A percentile compares a stretch with the other conserved stretches of the same genome.
These are phyloP conservation scores for Botrytis deweyae DNA, from an alignment of 2,329 filamentous ascomycete species.

Conservation along the genomic window DNA sequence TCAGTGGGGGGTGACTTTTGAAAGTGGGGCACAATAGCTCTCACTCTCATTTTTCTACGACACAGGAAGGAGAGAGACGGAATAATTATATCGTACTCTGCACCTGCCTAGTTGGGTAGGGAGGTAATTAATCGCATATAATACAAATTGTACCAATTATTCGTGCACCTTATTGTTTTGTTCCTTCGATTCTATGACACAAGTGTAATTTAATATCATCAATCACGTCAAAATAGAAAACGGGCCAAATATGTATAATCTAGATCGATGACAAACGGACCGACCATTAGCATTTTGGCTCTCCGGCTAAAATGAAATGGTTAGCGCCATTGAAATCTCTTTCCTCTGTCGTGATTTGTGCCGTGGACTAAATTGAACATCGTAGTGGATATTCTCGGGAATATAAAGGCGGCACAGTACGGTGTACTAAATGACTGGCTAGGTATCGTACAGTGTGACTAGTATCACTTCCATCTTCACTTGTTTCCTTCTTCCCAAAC, in stretches of 20 bases:
- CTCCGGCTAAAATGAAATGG: conserved; percentile 2
- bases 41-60: neutral
- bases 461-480: neutral
- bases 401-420: neutral
- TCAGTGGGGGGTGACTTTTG: neutral
- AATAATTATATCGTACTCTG: neutral
- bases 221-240: neutral
- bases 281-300: neutral
- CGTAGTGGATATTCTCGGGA: conserved; percentile 8
- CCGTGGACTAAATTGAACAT: neutral
- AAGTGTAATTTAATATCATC: neutral
- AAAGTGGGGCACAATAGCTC: neutral
- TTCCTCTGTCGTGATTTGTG: neutral
- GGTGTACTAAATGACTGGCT: neutral
- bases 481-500: neutral
- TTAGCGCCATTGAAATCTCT: conserved; percentile 13
- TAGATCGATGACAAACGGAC: conserved; percentile 6
- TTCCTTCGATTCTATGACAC: neutral
- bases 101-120: neutral
- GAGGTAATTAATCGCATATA: neutral
- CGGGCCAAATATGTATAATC: neutral
- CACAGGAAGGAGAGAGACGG: neutral
- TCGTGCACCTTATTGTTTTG: too few species aligned
- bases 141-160: neutral
- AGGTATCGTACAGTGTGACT: neutral